Percentiles rank a stretch among this genome's conserved stretches.
Evolutionary conservation across 257 asterid genomes (phyloP).

Genomic region (Scutellaria baicalensis): DNA sequence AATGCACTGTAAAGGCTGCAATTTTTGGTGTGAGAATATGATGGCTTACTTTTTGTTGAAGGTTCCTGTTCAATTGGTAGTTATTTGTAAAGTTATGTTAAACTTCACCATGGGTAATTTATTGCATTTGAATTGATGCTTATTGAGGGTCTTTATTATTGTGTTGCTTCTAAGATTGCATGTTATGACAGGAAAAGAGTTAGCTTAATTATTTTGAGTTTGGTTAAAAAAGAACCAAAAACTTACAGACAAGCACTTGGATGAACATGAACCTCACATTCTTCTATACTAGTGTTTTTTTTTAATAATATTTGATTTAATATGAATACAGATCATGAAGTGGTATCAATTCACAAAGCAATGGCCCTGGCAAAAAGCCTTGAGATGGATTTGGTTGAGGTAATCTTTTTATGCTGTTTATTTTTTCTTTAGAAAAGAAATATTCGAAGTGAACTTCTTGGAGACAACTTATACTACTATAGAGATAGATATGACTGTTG

Average conservation of each 20-base stretch:
- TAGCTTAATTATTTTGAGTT: not conserved
- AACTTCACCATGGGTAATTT: not conserved
- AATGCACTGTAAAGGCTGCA: not conserved
- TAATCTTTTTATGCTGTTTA: constrained; percentile 11
- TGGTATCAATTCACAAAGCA: constrained; percentile 51
- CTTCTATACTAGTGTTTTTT: not conserved
- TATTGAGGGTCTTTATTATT: not conserved
- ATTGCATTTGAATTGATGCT: not conserved
- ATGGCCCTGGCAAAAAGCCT: constrained; percentile 46
- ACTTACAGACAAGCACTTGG: not conserved
- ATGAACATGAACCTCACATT: not conserved
- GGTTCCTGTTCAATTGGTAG: not conserved
- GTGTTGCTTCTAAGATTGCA: not conserved
- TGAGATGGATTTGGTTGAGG: constrained; percentile 85
- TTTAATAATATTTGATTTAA: not conserved
- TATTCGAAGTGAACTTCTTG: not conserved
- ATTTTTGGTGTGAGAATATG: not conserved
- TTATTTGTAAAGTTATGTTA: not conserved
- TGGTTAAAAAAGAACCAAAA: not conserved
- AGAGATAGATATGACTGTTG: not conserved
- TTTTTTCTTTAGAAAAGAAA: not conserved
- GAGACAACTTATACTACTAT: not conserved
- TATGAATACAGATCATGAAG: constrained; percentile 47
- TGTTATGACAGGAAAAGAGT: not conserved
- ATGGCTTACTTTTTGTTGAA: not conserved